phyloP scores from a whole-genome alignment of 2,329 filamentous ascomycete species.

The Chrysoporthe puriensis region DNA sequence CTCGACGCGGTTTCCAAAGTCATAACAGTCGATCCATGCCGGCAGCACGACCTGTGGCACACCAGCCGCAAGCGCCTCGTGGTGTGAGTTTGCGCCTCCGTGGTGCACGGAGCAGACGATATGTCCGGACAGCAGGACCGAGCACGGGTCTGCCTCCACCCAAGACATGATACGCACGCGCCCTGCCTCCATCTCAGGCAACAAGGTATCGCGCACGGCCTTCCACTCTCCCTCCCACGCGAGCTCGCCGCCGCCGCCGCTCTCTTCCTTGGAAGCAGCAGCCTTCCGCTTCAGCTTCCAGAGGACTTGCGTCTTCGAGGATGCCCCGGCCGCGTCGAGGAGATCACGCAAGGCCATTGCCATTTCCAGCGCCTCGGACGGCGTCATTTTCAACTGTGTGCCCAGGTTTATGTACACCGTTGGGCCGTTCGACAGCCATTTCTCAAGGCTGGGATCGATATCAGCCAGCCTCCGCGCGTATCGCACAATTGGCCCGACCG shows the following conservation, averaged over 20 bases:
- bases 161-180: constrained; percentile 40
- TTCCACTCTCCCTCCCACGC: constrained; percentile 14
- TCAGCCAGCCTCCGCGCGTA: constrained; percentile 38
- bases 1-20: constrained; percentile 50
- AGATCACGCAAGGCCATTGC: constrained; percentile 41
- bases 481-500: constrained; percentile 52
- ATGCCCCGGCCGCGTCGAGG: constrained; percentile 35
- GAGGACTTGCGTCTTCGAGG: constrained; percentile 39
- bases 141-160: constrained; percentile 40
- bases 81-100: constrained; percentile 45
- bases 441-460: constrained; percentile 44
- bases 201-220: constrained; percentile 29
- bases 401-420: constrained; percentile 56
- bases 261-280: constrained; percentile 14
- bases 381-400: constrained; percentile 39
- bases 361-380: constrained; percentile 44
- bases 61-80: constrained; percentile 40
- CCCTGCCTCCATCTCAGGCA: constrained; percentile 32
- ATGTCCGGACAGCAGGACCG: constrained; percentile 37
- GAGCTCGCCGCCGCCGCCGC: constrained; percentile 4
- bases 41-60: constrained; percentile 51
- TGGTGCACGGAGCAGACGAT: constrained; percentile 45
- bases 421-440: constrained; percentile 47
- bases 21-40: constrained; percentile 51
- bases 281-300: constrained; percentile 42